A percentile compares a stretch with the other conserved stretches of the same genome.
Conservation (phyloP, 129 eudicot species). For the Scalesia atractyloides region DNA sequence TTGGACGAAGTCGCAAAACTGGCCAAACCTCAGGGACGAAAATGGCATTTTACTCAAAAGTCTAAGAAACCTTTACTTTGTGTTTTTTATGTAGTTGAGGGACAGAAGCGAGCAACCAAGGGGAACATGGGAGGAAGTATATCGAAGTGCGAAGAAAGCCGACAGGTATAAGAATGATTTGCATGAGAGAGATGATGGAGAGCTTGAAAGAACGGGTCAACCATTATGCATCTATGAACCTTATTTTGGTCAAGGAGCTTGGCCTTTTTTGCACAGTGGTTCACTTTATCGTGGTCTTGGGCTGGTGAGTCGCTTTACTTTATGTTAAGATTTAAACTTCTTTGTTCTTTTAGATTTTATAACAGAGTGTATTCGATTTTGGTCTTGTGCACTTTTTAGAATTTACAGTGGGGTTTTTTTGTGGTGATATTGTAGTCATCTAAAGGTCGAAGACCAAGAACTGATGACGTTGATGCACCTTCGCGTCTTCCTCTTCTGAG, state of each 20-base stretch:
- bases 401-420: not conserved
- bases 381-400: not conserved
- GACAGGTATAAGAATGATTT: conserved; percentile 69
- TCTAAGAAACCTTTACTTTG: not conserved
- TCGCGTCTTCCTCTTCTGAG: conserved; percentile 87
- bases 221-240: conserved; percentile 89
- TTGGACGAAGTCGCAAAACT: too few relatives aligned
- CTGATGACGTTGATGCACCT: conserved; percentile 89
- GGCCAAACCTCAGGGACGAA: too few relatives aligned
- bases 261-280: conserved; percentile 83
- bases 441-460: conserved; percentile 74
- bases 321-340: not conserved
- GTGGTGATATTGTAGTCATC: conserved; percentile 55
- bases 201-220: conserved; percentile 95
- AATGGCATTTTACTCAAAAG: not conserved
- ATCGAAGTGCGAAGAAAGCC: conserved; percentile 82
- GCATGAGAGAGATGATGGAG: conserved; percentile 97
- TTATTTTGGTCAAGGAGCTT: conserved; percentile 89
- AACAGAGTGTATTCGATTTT: not conserved
- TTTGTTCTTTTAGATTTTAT: not conserved
- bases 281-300: conserved; percentile 92
- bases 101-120: conserved; percentile 88
- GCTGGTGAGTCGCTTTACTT: conserved; percentile 53
- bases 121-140: conserved; percentile 96
- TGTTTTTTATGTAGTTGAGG: conserved; percentile 62